Conservation (phyloP, 106 monocot species). For the Allium fistulosum region DNA sequence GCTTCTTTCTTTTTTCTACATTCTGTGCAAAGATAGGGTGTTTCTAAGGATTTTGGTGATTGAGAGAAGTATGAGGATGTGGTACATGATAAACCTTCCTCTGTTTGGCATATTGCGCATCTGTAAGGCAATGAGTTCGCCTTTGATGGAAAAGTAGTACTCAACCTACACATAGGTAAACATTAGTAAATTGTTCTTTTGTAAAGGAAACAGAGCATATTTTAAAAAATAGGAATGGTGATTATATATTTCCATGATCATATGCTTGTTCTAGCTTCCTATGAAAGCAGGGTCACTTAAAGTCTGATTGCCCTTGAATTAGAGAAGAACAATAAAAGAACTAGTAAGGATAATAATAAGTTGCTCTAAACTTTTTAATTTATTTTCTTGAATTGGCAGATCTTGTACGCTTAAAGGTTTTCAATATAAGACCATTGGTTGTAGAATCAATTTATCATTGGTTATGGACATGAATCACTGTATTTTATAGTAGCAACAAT, state of each 20-base stretch:
- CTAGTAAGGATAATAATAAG: neutral
- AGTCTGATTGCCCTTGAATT: neutral
- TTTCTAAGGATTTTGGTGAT: conserved; percentile 28
- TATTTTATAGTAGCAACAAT: too few relatives aligned
- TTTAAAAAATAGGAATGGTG: neutral
- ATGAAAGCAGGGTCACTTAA: too few relatives aligned
- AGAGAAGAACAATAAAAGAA: neutral
- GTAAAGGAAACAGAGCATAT: neutral
- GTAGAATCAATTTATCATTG: too few relatives aligned
- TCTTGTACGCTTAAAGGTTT: too few relatives aligned
- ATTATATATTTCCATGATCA: neutral
- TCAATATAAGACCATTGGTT: too few relatives aligned
- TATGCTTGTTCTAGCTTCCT: too few relatives aligned
- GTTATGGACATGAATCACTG: too few relatives aligned
- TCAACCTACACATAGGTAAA: conserved; percentile 8
- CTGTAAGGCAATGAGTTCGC: conserved; percentile 11
- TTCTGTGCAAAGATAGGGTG: conserved; percentile 60
- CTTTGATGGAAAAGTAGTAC: conserved; percentile 13
- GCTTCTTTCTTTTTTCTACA: conserved; percentile 73
- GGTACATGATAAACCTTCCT: conserved; percentile 25
- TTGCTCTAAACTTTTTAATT: too few relatives aligned
- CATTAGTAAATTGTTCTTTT: neutral
- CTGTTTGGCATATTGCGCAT: conserved; percentile 13
- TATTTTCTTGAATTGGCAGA: too few relatives aligned
- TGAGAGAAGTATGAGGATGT: conserved; percentile 3